Evolutionary conservation across 2,329 filamentous ascomycete genomes (phyloP), one percentile per base, ranked within the genome.

Genomic region (Aspergillus brasiliensis): DNA sequence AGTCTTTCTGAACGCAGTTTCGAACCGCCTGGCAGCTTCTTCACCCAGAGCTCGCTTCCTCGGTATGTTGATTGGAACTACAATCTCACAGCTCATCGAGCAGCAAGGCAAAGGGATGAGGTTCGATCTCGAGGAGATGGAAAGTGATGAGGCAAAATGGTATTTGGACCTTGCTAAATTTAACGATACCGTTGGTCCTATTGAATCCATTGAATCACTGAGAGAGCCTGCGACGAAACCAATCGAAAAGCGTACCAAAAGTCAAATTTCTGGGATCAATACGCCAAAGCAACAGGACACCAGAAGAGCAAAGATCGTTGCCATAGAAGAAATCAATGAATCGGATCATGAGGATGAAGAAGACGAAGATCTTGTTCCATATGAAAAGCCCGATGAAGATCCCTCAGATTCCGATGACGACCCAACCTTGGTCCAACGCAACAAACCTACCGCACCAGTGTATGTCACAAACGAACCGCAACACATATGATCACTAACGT

Each of bases 361-460:
- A 48, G 84, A 87, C 31, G 86, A 88, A 15, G 90, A 91, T 61
- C 80, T 98, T 1, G 80, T 86, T 2, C 85, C 91, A 0, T 97
- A 97, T 67, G 85, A 86, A 13, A 97, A 97, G 73, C 91, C 91
- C 0, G 91, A 92, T 69, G 92, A 91, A 1, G 95, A 99, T 66
- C 84, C 87, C 0, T 91, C 96, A 71, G 95, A 99, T 71, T 94
- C 92, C 0, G 92, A 97, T 59, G 93, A 97, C 38, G 96, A 99
- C 68, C 89, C 95, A 5, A 96, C 92, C 0, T 80, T 97, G 17
- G 84, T 98, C 51, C 88, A 90, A 59, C 85, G 93, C 13, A 88
- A 95, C 75, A 97, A 95, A 68, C 86, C 89, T 21, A 90, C 86
- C 59, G 85, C 92, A 0, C 95, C 95, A 1, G 92, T 99, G 71